Evolutionary conservation across 2,329 filamentous ascomycete genomes (phyloP), one percentile per base, ranked within the genome.

Genomic region (Lasiodiplodia sp.): DNA sequence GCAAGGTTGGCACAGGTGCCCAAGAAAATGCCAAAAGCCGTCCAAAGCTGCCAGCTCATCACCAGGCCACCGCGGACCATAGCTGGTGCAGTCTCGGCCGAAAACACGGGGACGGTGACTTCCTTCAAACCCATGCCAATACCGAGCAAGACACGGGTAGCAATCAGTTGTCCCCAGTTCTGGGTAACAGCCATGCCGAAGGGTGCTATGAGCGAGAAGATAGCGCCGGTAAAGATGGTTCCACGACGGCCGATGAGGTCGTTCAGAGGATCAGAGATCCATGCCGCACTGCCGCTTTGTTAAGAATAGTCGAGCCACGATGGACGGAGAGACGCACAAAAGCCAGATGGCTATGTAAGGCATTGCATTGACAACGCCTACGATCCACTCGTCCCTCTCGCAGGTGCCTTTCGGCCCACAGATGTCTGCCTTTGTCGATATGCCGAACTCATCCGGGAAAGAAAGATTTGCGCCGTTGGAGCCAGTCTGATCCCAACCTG

Each of bases 401-500:
- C 75, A 78, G 4, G 69, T 75, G 72, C 73, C 2, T 56, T 70
- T 34, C 16, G 44, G 44, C 16, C 57, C 66, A 31, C 66, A 68
- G 16, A 68, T 16, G 14, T 40, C 56, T 28, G 31, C 11, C 16
- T 70, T 53, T n/a, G 74, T 71, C 16, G 72, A 86, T 65, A 91
- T 84, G 18, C 82, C 81, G 62, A 89, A 88, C 38, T 82, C 83
- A 0, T 76, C 69, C 0, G 87, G 87, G 71, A 90, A 90, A 65
- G 85, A 86, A 71, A 91, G 80, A 71, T 88, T 91, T 68, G 89
- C 88, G 40, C 79, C 78, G 71, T 81, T 69, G 34, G 40, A 53
- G 11, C 68, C 88, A 23, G 88, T 90, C 76, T 90, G 87, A 71
- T 91, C 89, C 89, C 88, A 91, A 31, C 71, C 86, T 65, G 91